Percentiles rank a stretch among this genome's conserved stretches.
Conservation (phyloP, 2,329 filamentous ascomycete species). For the Paecilomyces variotii region DNA sequence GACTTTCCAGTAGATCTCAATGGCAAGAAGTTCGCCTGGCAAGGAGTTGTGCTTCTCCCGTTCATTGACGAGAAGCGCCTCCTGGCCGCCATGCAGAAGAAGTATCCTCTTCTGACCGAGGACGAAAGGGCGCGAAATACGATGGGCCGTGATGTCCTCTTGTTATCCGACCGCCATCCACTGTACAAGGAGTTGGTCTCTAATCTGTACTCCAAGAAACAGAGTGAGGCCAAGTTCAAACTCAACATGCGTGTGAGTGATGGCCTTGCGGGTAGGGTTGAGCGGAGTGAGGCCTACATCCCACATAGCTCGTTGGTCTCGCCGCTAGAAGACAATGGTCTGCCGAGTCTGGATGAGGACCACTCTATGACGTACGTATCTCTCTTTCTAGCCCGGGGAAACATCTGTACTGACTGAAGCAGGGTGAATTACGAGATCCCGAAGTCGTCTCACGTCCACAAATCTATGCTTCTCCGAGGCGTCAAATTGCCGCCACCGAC, state of each 20-base stretch:
- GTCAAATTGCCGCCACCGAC: slow-evolving; percentile 64
- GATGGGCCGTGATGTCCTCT: slow-evolving; percentile 69
- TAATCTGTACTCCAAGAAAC: slow-evolving; percentile 88
- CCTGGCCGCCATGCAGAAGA: slow-evolving; percentile 70
- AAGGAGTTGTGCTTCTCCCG: slow-evolving; percentile 84
- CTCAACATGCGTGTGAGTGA: slow-evolving; percentile 68
- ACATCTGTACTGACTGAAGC: slow-evolving; percentile 20
- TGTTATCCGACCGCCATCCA: slow-evolving; percentile 76
- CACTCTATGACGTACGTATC: slow-evolving; percentile 67
- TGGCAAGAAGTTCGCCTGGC: slow-evolving; percentile 98
- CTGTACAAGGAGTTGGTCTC: slow-evolving; percentile 78
- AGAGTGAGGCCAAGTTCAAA: slow-evolving; percentile 57
- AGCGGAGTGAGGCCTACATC: slow-evolving; percentile 75
- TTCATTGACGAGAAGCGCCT: slow-evolving; percentile 93
- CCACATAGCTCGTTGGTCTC: slow-evolving; percentile 76
- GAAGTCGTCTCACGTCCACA: slow-evolving; percentile 63
- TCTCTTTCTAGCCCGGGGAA: slow-evolving; percentile 1
- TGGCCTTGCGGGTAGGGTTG: slow-evolving; percentile 70
- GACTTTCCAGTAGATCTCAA: slow-evolving; percentile 92
- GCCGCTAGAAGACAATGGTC: slow-evolving; percentile 61
- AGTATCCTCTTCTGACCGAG: slow-evolving; percentile 68
- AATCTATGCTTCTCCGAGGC: slow-evolving; percentile 87
- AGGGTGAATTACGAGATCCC: slow-evolving; percentile 86
- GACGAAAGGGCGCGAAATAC: slow-evolving; percentile 74
- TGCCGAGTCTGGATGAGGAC: slow-evolving; percentile 76